phyloP scores from a whole-genome alignment of 768 basidiomycete species.

The Porphyrellus cyaneotinctus region DNA sequence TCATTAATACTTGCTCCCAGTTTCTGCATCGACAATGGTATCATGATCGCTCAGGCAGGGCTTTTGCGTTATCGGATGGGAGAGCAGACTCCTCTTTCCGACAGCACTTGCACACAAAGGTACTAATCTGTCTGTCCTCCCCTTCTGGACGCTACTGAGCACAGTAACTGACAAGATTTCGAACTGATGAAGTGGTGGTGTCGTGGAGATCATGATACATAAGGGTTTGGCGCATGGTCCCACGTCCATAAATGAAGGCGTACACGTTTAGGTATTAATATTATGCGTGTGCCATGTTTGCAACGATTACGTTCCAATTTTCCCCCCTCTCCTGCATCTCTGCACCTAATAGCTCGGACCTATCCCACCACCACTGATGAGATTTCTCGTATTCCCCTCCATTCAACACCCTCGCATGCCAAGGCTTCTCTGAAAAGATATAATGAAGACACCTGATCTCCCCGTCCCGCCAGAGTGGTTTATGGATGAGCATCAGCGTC shows the following conservation, averaged over 20 bases:
- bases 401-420: constrained; percentile 52
- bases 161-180: constrained; percentile 56
- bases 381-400: constrained; percentile 48
- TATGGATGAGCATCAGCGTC: constrained; percentile 72
- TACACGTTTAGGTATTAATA: background rate
- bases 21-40: constrained; percentile 99
- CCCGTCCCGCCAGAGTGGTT: constrained; percentile 75
- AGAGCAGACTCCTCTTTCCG: constrained; percentile 62
- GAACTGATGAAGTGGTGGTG: constrained; percentile 92
- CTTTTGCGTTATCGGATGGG: constrained; percentile 92
- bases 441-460: constrained; percentile 87
- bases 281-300: constrained; percentile 40
- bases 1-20: constrained; percentile 39
- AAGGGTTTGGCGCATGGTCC: background rate
- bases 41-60: constrained; percentile 99
- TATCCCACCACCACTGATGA: constrained; percentile 81
- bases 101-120: constrained; percentile 93
- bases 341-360: constrained; percentile 41
- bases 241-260: background rate
- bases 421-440: constrained; percentile 84
- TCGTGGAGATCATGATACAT: constrained; percentile 61
- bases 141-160: constrained; percentile 8
- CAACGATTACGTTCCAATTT: constrained; percentile 48
- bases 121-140: constrained; percentile 12
- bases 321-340: constrained; percentile 41